These are phyloP conservation scores for Boletellus ananiceps DNA, from an alignment of 768 basidiomycete species.

Conservation along the genomic window DNA sequence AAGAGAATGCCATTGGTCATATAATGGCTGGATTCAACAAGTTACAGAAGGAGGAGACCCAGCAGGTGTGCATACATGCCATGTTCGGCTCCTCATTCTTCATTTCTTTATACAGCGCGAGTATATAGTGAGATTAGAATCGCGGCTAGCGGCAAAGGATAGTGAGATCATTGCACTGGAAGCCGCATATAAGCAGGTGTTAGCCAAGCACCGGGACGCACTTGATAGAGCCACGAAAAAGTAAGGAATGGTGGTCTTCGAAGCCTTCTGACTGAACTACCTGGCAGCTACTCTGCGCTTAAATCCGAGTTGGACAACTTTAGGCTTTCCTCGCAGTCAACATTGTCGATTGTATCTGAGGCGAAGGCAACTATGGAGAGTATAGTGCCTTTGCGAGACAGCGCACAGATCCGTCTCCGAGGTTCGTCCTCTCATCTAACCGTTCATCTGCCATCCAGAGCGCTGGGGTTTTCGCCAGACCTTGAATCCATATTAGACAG, in stretches of 20 bases:
- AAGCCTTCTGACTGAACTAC: neutral
- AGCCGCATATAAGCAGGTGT: slow-evolving; percentile 8
- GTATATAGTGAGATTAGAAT: slow-evolving; percentile 17
- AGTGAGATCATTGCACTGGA: slow-evolving; percentile 14
- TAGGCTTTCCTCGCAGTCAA: slow-evolving; percentile 21
- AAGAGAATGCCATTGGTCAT: slow-evolving; percentile 1
- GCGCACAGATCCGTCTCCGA: slow-evolving; percentile 19
- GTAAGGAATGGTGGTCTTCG: slow-evolving; percentile 5
- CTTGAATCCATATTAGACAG: slow-evolving; percentile 28
- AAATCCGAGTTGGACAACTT: slow-evolving; percentile 29
- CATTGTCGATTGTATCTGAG: slow-evolving; percentile 19
- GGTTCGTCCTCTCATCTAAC: slow-evolving; percentile 17
- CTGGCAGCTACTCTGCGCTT: slow-evolving; percentile 26
- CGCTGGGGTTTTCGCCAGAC: slow-evolving; percentile 12
- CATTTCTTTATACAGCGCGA: slow-evolving; percentile 13
- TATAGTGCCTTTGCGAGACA: slow-evolving; percentile 21
- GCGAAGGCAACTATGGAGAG: slow-evolving; percentile 26
- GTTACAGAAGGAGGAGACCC: slow-evolving; percentile 7
- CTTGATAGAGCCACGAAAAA: slow-evolving; percentile 16
- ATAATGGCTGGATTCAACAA: slow-evolving; percentile 1
- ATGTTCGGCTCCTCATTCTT: neutral
- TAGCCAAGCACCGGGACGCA: slow-evolving; percentile 16
- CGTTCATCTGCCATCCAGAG: neutral
- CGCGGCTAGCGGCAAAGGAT: slow-evolving; percentile 14
- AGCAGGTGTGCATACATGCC: slow-evolving; percentile 8